Evolutionary conservation across 2,329 filamentous ascomycete species (phyloP).

Genomic region (Hypoxylon sp.): DNA sequence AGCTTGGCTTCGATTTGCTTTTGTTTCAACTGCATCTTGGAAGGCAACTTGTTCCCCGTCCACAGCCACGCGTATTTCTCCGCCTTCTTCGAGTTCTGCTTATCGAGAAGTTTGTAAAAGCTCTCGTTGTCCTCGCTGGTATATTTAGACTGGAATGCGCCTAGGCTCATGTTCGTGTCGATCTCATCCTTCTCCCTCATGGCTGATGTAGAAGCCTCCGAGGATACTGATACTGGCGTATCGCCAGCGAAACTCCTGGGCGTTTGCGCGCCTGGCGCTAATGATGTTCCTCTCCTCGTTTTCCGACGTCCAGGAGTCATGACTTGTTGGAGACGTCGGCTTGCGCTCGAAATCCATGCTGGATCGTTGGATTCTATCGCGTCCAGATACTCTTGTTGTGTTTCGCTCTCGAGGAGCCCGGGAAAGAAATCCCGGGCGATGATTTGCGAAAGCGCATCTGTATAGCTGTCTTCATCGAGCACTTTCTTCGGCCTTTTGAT

Average conservation of each 20-base stretch:
- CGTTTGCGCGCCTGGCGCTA: conserved; percentile 64
- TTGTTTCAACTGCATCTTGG: conserved; percentile 81
- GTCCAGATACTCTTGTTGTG: conserved; percentile 92
- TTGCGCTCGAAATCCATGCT: conserved; percentile 88
- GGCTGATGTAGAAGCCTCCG: conserved; percentile 56
- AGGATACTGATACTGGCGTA: conserved; percentile 76
- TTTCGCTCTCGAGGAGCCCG: conserved; percentile 85
- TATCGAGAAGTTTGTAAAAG: conserved; percentile 92
- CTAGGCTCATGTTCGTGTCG: conserved; percentile 84
- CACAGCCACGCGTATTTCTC: conserved; percentile 93
- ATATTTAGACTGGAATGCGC: conserved; percentile 90
- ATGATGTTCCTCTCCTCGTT: conserved; percentile 54
- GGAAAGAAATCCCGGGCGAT: conserved; percentile 98
- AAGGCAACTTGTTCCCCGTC: conserved; percentile 86
- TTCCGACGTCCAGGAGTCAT: conserved; percentile 80
- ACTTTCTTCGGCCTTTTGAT: conserved; percentile 92
- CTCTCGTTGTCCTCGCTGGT: conserved; percentile 98
- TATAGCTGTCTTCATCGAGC: conserved; percentile 95
- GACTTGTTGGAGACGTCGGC: conserved; percentile 78
- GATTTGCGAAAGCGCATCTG: conserved; percentile 89
- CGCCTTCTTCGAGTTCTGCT: conserved; percentile 86
- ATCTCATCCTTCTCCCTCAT: conserved; percentile 64
- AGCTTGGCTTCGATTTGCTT: conserved; percentile 72
- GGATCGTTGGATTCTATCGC: conserved; percentile 88
- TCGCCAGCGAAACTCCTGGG: conserved; percentile 78